Percentiles rank a stretch among this genome's conserved stretches.
Conservation (phyloP, 2,329 filamentous ascomycete genomes). For the Sporothrix mexicana region DNA sequence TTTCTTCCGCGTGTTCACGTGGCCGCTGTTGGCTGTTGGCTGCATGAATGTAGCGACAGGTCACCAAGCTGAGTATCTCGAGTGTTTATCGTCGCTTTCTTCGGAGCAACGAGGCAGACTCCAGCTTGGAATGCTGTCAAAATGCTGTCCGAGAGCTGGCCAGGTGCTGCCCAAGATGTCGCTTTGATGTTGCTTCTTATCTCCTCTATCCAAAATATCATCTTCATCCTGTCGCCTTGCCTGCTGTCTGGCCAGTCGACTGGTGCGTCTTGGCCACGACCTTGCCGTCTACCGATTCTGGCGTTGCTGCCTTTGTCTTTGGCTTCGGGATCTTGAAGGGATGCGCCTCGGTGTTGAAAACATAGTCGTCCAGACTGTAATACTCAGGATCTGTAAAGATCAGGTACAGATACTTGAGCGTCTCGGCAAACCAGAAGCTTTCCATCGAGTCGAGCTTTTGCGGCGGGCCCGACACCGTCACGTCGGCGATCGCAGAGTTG, state of each 20-base stretch:
- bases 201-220: neutral
- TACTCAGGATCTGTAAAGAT: constrained; percentile 37
- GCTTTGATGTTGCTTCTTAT: neutral
- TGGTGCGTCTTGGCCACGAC: constrained; percentile 15
- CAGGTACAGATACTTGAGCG: constrained; percentile 39
- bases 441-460: constrained; percentile 50
- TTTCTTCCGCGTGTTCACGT: constrained; percentile 17
- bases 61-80: too few species aligned
- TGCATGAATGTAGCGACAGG: neutral
- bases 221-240: constrained; percentile 35
- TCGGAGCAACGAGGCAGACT: constrained; percentile 20
- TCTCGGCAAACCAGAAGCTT: constrained; percentile 39
- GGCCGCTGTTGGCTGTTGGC: neutral
- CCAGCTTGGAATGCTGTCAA: neutral
- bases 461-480: constrained; percentile 50
- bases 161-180: neutral
- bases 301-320: constrained; percentile 48
- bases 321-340: constrained; percentile 36
- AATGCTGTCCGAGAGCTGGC: neutral
- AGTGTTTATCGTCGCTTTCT: neutral
- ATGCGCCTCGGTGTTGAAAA: constrained; percentile 39
- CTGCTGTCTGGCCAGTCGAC: neutral
- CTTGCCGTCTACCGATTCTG: neutral
- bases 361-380: constrained; percentile 38
- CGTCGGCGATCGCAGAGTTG: constrained; percentile 39